Evolutionary conservation across 2,329 filamentous ascomycete species (phyloP), one percentile per base, ranked within the genome.

Genomic region (Coniochaeta sp.): DNA sequence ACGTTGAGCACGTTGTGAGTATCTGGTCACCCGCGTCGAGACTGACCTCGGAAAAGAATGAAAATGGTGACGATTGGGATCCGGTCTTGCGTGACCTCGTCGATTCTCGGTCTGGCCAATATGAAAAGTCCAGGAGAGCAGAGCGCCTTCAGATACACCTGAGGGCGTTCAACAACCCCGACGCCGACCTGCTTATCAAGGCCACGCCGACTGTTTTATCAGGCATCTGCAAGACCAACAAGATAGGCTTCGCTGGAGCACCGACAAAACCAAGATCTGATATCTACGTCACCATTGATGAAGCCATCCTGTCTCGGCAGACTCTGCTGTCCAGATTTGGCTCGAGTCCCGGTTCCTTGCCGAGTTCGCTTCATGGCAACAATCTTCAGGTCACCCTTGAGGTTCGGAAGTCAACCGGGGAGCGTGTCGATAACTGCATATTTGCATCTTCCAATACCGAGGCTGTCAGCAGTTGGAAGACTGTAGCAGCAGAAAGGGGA

Each of bases 181-280:
- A 98, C 67, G 86, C 91, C 1, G 91, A 96, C 65, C 79, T 77
- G 0, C 81, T 99, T 44, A 89, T 98, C 69, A 91, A 89, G 68
- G 86, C 89, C 55, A 96, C 91, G 3, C 95, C 95, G 0, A 98
- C 93, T 0, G 77, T 96, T 16, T 84, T 99, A 16, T 89, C 96
- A 57, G 88, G 89, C 58, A 84, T 98, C 62, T 81, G 82, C 60
- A 89, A 89, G 72, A 96, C 93, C 0, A 89, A 82, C 67, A 95
- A 95, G 71, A 93, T 98, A 72, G 95, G 93, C 1, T 98, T 99
- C 71, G 91, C 93, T 3, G 93, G 93, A 14, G 93, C 93, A 1
- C 93, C 95, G 0, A 92, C 89, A 0, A 93, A 91, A 70, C 82
- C 89, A 17, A 83, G 96, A 67, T 97, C 92, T 12, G 96, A 99